Evolutionary conservation across 2,329 filamentous ascomycete genomes (phyloP), one percentile per base, ranked within the genome.

Genomic region (Piedraia hortae): DNA sequence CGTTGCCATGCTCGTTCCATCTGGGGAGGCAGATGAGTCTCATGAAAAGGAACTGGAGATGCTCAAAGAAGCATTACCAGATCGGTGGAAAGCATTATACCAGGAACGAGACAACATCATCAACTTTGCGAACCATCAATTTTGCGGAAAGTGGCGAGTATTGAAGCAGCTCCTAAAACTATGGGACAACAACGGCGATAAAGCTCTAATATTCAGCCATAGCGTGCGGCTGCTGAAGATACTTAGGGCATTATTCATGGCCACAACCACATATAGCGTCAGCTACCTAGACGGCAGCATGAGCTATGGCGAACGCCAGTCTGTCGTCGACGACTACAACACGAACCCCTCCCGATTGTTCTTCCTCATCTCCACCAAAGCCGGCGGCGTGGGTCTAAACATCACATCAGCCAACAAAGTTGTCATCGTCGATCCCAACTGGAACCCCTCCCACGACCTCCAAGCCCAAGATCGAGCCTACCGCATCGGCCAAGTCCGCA

Each of bases 371-470:
- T 89, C 74, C 11, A 91, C 85, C 4, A 75, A 72, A 38, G 80
- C 85, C 3, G 85, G 85, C 12, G 85, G 85, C 4, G 72, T 91
- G 1, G 85, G 85, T 0, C 54, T 97, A 13, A 97, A 97, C 41
- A 93, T 97, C 39, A 90, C 82, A 0, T 85, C 77, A 2, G 85
- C 85, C 2, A 97, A 97, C 47, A 93, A 93, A 46, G 85, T 97
- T 0, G 82, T 97, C 18, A 75, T 97, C 16, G 67, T 93, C 21
- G 85, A 93, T 41, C 85, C 85, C 0, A 85, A 93, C 36, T 97
- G 85, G 85, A 97, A 97, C 33, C 85, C 85, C 0, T 63, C 75
- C 2, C 82, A 85, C 33, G 85, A 97, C 37, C 56, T 93, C 1
- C 85, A 97, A 44, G 85, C 85, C 0, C 85, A 97, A 45, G 85